Evolutionary conservation across 75 land plant species (phyloP).

Genomic region (Pinus taeda): DNA sequence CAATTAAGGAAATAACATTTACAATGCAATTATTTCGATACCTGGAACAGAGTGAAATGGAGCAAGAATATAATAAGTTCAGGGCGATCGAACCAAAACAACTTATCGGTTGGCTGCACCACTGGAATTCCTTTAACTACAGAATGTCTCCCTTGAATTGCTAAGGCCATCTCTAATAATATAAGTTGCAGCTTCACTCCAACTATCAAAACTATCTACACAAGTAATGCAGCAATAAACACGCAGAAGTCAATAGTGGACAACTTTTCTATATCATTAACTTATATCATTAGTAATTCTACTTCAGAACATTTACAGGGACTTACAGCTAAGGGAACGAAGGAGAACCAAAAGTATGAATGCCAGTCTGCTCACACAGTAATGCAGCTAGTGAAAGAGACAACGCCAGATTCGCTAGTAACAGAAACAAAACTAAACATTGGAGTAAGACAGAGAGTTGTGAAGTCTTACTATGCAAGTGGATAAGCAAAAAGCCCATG

Average conservation of each 20-base stretch:
- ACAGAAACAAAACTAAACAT: no score
- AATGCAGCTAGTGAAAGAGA: no score
- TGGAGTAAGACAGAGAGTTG: neutral
- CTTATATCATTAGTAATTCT: neutral
- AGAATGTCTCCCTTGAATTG: conserved; percentile 33
- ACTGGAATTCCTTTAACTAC: conserved; percentile 50
- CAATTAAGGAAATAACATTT: neutral
- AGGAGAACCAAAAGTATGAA: conserved; percentile 50
- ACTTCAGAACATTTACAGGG: neutral
- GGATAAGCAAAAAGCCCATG: conserved; percentile 43
- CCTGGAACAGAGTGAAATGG: conserved; percentile 69
- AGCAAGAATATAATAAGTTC: conserved; percentile 35
- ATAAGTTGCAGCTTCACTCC: conserved; percentile 70
- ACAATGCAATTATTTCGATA: conserved; percentile 10
- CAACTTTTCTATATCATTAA: neutral
- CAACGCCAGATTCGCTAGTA: no score
- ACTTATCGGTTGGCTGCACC: conserved; percentile 31
- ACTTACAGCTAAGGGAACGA: conserved; percentile 58
- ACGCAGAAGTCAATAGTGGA: neutral
- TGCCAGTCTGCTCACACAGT: conserved; percentile 37
- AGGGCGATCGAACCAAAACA: conserved; percentile 58
- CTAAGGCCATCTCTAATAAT: conserved; percentile 50
- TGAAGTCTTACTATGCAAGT: conserved; percentile 43
- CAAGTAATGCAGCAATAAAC: neutral
- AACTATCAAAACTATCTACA: conserved; percentile 67